Evolutionary conservation across 805 yeast genomes (phyloP).

Genomic region (Cyberlindnera petersonii): DNA sequence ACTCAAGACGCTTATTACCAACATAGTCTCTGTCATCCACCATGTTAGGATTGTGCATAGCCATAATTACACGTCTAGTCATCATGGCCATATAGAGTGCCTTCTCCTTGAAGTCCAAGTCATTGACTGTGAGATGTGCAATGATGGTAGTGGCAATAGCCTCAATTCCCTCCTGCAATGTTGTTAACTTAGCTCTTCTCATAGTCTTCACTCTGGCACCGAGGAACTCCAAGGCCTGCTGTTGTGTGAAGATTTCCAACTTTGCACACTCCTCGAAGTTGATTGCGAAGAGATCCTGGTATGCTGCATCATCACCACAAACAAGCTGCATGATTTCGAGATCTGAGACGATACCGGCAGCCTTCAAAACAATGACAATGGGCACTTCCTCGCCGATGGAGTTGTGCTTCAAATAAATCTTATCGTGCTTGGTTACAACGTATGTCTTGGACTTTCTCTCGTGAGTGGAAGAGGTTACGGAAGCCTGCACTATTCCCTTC

Average conservation of each 20-base stretch:
- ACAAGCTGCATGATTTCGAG: slow-evolving; percentile 90
- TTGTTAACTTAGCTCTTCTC: slow-evolving; percentile 80
- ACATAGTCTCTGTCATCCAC: slow-evolving; percentile 99
- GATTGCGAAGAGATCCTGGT: slow-evolving; percentile 88
- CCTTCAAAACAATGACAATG: slow-evolving; percentile 86
- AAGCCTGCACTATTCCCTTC: slow-evolving; percentile 91
- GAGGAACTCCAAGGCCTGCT: slow-evolving; percentile 86
- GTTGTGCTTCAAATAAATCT: slow-evolving; percentile 88
- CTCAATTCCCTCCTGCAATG: slow-evolving; percentile 92
- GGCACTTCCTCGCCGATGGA: slow-evolving; percentile 95
- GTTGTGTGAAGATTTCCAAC: slow-evolving; percentile 82
- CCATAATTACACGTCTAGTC: slow-evolving; percentile 95
- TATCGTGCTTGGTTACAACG: slow-evolving; percentile 86
- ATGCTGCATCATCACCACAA: slow-evolving; percentile 83
- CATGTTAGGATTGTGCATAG: slow-evolving; percentile 89
- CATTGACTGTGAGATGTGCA: slow-evolving; percentile 87
- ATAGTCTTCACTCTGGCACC: slow-evolving; percentile 91
- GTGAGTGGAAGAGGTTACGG: slow-evolving; percentile 96
- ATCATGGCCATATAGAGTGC: slow-evolving; percentile 92
- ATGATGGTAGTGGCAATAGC: slow-evolving; percentile 94
- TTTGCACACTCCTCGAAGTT: slow-evolving; percentile 93
- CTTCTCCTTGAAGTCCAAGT: slow-evolving; percentile 86
- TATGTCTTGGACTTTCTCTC: slow-evolving; percentile 97
- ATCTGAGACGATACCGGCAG: slow-evolving; percentile 92
- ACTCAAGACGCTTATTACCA: slow-evolving; percentile 93